phyloP scores from a whole-genome alignment of 305 asterid genomes.

The Ajuga reptans region DNA sequence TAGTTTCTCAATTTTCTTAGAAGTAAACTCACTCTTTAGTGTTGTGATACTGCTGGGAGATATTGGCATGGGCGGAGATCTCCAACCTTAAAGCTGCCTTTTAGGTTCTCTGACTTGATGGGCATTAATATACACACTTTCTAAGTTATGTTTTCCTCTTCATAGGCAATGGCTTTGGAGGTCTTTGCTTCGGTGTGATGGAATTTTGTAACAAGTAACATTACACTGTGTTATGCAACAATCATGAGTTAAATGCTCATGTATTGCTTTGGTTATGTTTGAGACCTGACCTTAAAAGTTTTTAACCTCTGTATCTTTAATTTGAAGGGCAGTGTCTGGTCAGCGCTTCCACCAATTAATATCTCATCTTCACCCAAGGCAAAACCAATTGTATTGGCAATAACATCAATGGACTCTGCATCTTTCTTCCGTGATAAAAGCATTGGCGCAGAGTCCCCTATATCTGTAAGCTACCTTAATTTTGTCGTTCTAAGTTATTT shows the following conservation, averaged over 20 bases:
- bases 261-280: constrained; percentile 14
- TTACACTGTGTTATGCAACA: not conserved
- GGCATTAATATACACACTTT: not conserved
- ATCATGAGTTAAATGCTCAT: constrained; percentile 2
- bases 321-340: constrained; percentile 99
- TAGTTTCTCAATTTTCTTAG: not conserved
- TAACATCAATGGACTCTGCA: constrained; percentile 92
- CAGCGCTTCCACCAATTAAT: constrained; percentile 79
- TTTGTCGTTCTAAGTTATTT: not conserved
- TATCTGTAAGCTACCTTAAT: constrained; percentile 61
- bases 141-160: not conserved
- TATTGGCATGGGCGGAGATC: not conserved
- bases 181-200: not conserved
- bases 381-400: constrained; percentile 59
- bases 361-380: constrained; percentile 38
- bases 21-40: not conserved
- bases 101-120: not conserved
- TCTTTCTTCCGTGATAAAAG: constrained; percentile 91
- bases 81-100: not conserved
- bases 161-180: not conserved
- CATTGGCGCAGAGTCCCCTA: constrained; percentile 91
- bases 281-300: constrained; percentile 22
- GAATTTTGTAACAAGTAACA: not conserved
- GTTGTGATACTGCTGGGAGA: not conserved
- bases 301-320: constrained; percentile 34